Percentiles rank a stretch among this genome's conserved stretches.
Evolutionary conservation across 768 basidiomycete genomes (phyloP).

Genomic region (Mycena chlorophos): DNA sequence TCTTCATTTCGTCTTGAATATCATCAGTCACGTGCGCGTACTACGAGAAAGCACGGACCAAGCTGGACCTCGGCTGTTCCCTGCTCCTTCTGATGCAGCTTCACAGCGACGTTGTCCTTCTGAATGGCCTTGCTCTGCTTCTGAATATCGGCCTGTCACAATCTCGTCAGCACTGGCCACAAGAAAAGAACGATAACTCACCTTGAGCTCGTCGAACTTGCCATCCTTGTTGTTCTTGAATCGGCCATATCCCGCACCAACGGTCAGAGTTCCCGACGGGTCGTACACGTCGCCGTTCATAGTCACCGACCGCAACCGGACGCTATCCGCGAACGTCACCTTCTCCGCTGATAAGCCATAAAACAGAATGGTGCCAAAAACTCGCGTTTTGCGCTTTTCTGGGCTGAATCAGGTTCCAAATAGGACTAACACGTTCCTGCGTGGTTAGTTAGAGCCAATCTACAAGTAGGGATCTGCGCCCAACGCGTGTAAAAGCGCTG

Average conservation of each 20-base stretch:
- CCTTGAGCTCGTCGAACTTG: conserved; percentile 93
- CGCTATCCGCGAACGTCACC: conserved; percentile 76
- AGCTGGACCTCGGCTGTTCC: conserved; percentile 86
- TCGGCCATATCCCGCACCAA: conserved; percentile 97
- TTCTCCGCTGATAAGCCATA: no score
- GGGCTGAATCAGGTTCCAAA: no score
- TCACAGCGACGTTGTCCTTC: conserved; percentile 79
- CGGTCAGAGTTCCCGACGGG: conserved; percentile 91
- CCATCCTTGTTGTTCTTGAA: conserved; percentile 99
- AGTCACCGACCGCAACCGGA: conserved; percentile 83
- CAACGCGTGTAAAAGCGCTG: no score
- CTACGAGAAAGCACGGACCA: conserved; percentile 48
- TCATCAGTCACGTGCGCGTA: conserved; percentile 4
- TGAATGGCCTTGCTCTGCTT: conserved; percentile 80
- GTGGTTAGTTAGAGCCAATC: no score
- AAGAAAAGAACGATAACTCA: conserved; percentile 33
- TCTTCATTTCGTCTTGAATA: conserved; percentile 72
- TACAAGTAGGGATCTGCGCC: no score
- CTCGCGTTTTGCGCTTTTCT: no score
- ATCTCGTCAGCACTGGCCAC: not conserved
- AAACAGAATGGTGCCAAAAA: no score
- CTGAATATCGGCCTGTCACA: conserved; percentile 66
- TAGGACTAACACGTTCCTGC: no score
- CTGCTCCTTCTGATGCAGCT: conserved; percentile 85
- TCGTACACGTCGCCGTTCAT: conserved; percentile 96